phyloP scores from a whole-genome alignment of 352 stramenopile genomes.

The Phytophthora tentaculata region DNA sequence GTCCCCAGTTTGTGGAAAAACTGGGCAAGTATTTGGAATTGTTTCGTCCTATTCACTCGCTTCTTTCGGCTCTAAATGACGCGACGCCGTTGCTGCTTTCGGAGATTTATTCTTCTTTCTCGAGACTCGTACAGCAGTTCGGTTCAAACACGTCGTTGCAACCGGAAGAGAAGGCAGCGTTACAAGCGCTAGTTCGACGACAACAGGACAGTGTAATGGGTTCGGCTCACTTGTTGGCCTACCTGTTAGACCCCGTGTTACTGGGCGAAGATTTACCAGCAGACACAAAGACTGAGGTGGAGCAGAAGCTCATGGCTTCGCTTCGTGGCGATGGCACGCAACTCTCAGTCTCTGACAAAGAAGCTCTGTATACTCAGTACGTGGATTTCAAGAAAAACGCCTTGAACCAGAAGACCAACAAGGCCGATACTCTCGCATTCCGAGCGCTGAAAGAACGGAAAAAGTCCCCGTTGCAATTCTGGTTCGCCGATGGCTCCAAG shows the following conservation, averaged over 20 bases:
- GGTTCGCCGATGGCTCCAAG: slow-evolving; percentile 53
- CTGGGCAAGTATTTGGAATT: slow-evolving; percentile 43
- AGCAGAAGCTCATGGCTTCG: slow-evolving; percentile 43
- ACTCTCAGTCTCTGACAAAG: slow-evolving; percentile 33
- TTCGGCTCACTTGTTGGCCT: slow-evolving; percentile 34
- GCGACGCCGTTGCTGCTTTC: slow-evolving; percentile 33
- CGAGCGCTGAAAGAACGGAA: slow-evolving; percentile 56
- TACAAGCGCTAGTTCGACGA: slow-evolving; percentile 31
- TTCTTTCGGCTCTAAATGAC: slow-evolving; percentile 28
- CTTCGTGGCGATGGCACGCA: slow-evolving; percentile 24
- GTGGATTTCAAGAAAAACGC: slow-evolving; percentile 50
- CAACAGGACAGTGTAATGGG: slow-evolving; percentile 30
- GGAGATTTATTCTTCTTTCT: slow-evolving; percentile 44
- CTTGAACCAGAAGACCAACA: slow-evolving; percentile 37
- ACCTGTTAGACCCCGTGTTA: slow-evolving; percentile 55
- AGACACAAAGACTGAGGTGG: slow-evolving; percentile 38
- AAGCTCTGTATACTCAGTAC: slow-evolving; percentile 54
- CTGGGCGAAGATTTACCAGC: slow-evolving; percentile 43
- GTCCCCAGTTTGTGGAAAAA: slow-evolving; percentile 33
- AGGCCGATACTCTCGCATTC: slow-evolving; percentile 43
- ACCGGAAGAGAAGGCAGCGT: slow-evolving; percentile 30
- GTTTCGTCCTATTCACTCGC: slow-evolving; percentile 32
- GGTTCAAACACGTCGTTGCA: slow-evolving; percentile 25
- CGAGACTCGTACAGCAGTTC: slow-evolving; percentile 31
- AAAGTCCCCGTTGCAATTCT: slow-evolving; percentile 59